Evolutionary conservation across 371 early-diverging fungal genomes (phyloP).

Genomic region (Mucor mucedo): DNA sequence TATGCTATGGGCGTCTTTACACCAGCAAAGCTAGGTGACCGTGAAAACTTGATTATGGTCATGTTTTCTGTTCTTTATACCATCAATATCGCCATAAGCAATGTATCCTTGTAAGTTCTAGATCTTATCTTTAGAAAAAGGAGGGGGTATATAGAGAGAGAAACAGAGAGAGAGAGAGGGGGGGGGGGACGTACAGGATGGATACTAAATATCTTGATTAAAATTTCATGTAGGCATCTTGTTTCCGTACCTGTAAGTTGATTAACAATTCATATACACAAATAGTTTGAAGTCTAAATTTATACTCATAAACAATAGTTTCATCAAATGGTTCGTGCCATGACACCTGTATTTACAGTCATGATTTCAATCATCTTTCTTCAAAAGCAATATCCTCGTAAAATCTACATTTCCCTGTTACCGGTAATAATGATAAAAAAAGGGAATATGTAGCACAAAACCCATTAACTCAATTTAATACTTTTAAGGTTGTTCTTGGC

Average conservation of each 20-base stretch:
- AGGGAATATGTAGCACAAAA: not conserved
- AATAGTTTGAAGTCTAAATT: not conserved
- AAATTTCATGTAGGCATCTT: conserved; percentile 17
- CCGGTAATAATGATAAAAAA: conserved; percentile 49
- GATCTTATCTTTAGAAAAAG: not conserved
- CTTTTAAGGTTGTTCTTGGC: conserved; percentile 71
- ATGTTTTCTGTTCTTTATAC: conserved; percentile 88
- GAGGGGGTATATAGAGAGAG: not conserved
- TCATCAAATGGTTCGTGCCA: conserved; percentile 89
- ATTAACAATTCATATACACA: not conserved
- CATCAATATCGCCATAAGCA: conserved; percentile 87
- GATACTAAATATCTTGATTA: not conserved
- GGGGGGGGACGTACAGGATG: not conserved
- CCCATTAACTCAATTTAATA: not conserved
- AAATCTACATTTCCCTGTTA: conserved; percentile 67
- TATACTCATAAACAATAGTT: conserved; percentile 37
- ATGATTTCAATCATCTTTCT: conserved; percentile 64
- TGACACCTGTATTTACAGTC: conserved; percentile 85
- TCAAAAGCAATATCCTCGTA: conserved; percentile 59
- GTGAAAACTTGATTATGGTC: conserved; percentile 73
- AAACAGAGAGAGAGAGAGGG: too few relatives aligned
- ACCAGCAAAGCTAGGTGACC: conserved; percentile 60
- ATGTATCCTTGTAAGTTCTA: conserved; percentile 78
- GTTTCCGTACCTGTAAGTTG: conserved; percentile 31
- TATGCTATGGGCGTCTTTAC: conserved; percentile 59